Evolutionary conservation across 1,284 basidiomycete species (phyloP), one percentile per base, ranked within the genome.

Genomic region (Ceratobasidium sp.): DNA sequence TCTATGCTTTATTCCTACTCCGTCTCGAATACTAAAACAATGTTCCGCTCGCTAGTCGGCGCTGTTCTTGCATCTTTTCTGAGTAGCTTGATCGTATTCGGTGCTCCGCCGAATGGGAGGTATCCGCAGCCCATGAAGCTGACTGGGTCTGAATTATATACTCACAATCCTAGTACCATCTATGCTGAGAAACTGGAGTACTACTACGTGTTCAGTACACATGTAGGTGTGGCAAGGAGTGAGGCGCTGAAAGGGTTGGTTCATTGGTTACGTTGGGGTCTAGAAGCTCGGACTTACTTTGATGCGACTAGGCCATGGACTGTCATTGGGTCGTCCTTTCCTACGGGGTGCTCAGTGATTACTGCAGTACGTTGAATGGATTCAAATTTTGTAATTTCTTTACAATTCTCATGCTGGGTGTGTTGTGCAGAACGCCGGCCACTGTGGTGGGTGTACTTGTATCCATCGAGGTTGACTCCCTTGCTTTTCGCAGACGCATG

Each of bases 151-250:
- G 73, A 47, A 7, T 21, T 58, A 13, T 73, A 70, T 44, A 73
- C 73, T 7, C 73, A 73, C 18, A 66, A 73, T 57, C 73, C 73
- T 28, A 70, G 66, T 41, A 63, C 70, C 7, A 73, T 73, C 13
- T 73, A 70, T 32, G 70, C 70, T 38, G 66, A 61, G n/a, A 59
- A 73, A 46, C 70, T 66, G 8, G 73, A 54, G 21, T 73, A 70
- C 58, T 73, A 73, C 35, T 73, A 73, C 32, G 73, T 73, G 5
- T 73, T 73, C 49, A 70, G 66, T 44, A 73, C 73, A 18, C 73
- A 73, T 46, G 73, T 64, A 11, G 73, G 73, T 21, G 73, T 73
- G 30, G 41, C 73, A 28, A n/a, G 73, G 9, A 73, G 73, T 26
- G 52, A 70, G 18, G 66, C 57, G 13, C 64, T 73, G 32, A 67